These are phyloP conservation scores for Phytopythium montanum DNA, from an alignment of 352 stramenopile species.

Conservation along the genomic window DNA sequence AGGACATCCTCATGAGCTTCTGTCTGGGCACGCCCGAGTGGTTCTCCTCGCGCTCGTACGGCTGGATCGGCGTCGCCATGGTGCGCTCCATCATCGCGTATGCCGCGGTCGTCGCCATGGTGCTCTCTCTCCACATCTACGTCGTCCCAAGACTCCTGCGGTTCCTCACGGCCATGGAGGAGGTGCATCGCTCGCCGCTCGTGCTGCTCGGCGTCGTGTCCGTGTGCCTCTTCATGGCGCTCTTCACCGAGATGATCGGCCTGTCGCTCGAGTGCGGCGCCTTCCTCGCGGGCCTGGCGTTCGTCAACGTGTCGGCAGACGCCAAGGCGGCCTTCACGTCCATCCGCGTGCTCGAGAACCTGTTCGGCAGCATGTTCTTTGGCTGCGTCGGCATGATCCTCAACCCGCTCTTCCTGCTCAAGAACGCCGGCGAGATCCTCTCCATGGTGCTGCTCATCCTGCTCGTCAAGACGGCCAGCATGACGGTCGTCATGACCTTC, in stretches of 20 bases:
- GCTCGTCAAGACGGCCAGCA: conserved; percentile 70
- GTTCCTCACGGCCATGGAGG: conserved; percentile 78
- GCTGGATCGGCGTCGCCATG: conserved; percentile 69
- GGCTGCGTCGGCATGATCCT: conserved; percentile 87
- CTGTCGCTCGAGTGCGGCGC: conserved; percentile 81
- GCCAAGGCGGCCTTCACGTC: conserved; percentile 75
- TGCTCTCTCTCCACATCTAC: conserved; percentile 63
- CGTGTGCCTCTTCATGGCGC: conserved; percentile 80
- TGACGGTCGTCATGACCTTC: conserved; percentile 78
- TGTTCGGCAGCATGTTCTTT: conserved; percentile 90
- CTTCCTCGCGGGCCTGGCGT: conserved; percentile 78
- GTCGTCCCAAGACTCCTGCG: conserved; percentile 64
- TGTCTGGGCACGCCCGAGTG: conserved; percentile 79
- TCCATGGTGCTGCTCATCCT: conserved; percentile 82
- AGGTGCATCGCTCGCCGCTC: conserved; percentile 74
- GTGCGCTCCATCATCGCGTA: conserved; percentile 71
- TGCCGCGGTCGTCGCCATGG: conserved; percentile 60
- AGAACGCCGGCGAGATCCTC: conserved; percentile 74
- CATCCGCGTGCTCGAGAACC: conserved; percentile 85
- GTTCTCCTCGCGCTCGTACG: conserved; percentile 71
- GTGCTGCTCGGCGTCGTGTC: conserved; percentile 82
- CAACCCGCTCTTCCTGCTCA: conserved; percentile 75
- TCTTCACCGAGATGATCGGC: conserved; percentile 80
- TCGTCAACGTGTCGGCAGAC: conserved; percentile 63
- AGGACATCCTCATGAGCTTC: conserved; percentile 87